Evolutionary conservation across 2,329 filamentous ascomycete genomes (phyloP), one percentile per base, ranked within the genome.

Genomic region (Exophiala lecanii-corni): DNA sequence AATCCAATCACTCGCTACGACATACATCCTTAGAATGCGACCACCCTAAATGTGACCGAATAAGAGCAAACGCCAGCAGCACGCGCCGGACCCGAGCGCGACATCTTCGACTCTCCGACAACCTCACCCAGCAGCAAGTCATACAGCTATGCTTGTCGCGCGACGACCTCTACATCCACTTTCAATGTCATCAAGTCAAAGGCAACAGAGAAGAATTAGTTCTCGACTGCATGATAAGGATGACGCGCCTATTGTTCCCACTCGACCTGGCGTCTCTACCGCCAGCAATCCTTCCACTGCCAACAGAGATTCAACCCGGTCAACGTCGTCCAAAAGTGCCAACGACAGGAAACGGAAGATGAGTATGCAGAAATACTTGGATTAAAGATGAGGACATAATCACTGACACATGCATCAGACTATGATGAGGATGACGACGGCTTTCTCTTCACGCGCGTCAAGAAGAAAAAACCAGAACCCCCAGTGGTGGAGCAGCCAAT

Each of bases 341-440:
- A 53, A 57, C 18, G 55, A 57, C 13, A 62, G 54, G 52, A 72
- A 72, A 55, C 59, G 69, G 36, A 71, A 70, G 54, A 62, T 63
- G 49, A 60, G 69, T 72, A 56, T 62, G 69, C n/a, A n/a, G n/a
- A n/a, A n/a, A n/a, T n/a, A n/a, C 62, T 16, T 20, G 34, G 7
- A 5, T 12, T 13, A 28, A 12, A 21, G 19, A 16, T 15, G 21
- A n/a, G n/a, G n/a, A n/a, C n/a, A n/a, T n/a, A n/a, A n/a, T n/a
- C n/a, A n/a, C n/a, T n/a, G n/a, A n/a, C n/a, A n/a, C n/a, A n/a
- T n/a, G n/a, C n/a, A n/a, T 46, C 23, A 69, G 72, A 66, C 49
- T 83, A 82, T 56, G 82, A 86, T 56, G 84, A 89, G 62, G 77
- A 84, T 57, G 81, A 86, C 68, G 85, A 84, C 56, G 86, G 86